A percentile compares a stretch with the other conserved stretches of the same genome.
phyloP scores from a whole-genome alignment of 176 grass and related monocot genomes.

The Carex cristatella region DNA sequence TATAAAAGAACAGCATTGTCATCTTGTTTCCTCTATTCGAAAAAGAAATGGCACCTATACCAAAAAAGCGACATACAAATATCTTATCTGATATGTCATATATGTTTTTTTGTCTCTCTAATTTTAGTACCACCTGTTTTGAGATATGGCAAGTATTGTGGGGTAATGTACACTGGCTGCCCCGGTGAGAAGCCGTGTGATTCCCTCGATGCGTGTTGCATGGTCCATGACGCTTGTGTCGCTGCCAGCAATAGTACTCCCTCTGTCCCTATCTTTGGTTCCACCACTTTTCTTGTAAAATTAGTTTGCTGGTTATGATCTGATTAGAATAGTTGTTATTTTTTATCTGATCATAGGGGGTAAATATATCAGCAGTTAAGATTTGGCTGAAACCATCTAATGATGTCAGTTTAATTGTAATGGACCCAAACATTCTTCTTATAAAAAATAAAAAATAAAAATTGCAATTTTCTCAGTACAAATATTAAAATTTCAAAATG shows the following conservation, averaged over 20 bases:
- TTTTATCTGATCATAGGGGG: too few relatives aligned
- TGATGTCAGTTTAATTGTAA: too few relatives aligned
- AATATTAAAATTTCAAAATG: background rate
- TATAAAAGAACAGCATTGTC: background rate
- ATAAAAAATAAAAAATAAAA: background rate
- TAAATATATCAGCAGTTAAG: too few relatives aligned
- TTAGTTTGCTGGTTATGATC: background rate
- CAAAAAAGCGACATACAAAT: background rate
- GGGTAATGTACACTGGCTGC: constrained; percentile 82
- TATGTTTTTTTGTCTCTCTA: background rate
- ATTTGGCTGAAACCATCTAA: too few relatives aligned
- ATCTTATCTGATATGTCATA: background rate
- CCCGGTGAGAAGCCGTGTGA: constrained; percentile 92
- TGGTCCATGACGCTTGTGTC: constrained; percentile 85
- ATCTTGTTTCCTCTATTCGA: background rate
- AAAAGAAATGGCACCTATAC: constrained; percentile 4
- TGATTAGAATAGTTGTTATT: background rate
- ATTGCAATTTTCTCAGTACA: background rate
- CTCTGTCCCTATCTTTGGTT: background rate
- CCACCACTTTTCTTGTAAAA: background rate
- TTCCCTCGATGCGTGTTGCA: constrained; percentile 83
- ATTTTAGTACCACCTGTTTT: constrained; percentile 57
- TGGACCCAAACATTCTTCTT: too few relatives aligned
- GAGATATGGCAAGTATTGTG: constrained; percentile 91
- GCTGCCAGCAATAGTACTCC: constrained; percentile 46